These are phyloP conservation scores for Prosopis cineraria DNA, from an alignment of 306 rosid species.

Conservation along the genomic window DNA sequence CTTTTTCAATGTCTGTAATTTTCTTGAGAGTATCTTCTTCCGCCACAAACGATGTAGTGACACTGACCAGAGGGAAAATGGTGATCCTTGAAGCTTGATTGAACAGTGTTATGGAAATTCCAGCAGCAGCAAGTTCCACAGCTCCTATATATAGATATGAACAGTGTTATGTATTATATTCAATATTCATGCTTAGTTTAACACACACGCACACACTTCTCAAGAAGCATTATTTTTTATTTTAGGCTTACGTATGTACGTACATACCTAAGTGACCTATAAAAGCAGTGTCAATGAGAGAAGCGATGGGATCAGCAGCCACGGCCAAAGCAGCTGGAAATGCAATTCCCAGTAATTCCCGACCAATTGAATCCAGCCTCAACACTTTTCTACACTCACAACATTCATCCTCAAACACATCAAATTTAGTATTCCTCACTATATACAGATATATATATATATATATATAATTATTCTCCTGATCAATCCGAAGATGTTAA, in stretches of 20 bases:
- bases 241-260: constrained; percentile 37
- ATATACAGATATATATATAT: too few relatives aligned
- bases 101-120: constrained; percentile 89
- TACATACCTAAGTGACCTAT: constrained; percentile 88
- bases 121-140: constrained; percentile 96
- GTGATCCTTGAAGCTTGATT: constrained; percentile 96
- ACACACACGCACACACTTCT: neutral
- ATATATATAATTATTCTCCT: too few relatives aligned
- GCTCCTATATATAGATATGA: constrained; percentile 57
- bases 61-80: constrained; percentile 91
- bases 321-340: constrained; percentile 92
- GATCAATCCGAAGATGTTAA: too few relatives aligned
- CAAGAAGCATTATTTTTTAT: neutral
- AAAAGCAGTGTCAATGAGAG: constrained; percentile 95
- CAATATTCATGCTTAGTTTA: neutral
- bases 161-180: too few relatives aligned
- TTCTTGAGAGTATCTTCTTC: constrained; percentile 79
- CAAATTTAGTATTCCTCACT: neutral
- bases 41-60: constrained; percentile 95
- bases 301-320: constrained; percentile 98
- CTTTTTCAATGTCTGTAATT: constrained; percentile 56
- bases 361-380: constrained; percentile 72
- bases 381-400: constrained; percentile 62
- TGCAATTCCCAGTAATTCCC: constrained; percentile 85
- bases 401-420: constrained; percentile 16